phyloP scores from a whole-genome alignment of 306 rosid species.

The Dryas octopetala region DNA sequence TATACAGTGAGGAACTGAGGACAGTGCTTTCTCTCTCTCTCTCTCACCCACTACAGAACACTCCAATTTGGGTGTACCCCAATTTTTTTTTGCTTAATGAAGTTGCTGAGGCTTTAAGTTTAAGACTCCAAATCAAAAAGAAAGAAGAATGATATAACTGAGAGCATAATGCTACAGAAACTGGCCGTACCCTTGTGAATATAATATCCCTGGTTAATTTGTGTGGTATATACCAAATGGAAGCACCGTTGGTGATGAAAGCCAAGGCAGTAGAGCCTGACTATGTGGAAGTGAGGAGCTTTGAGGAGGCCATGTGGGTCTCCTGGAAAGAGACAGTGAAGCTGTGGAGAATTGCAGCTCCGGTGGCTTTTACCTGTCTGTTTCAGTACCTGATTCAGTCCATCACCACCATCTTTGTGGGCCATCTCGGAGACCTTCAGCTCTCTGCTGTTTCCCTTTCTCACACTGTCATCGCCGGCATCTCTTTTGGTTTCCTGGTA shows the following conservation, averaged over 20 bases:
- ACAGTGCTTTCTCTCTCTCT: too few species aligned
- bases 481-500: conserved; percentile 22
- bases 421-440: conserved; percentile 29
- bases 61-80: too few species aligned
- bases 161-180: too few species aligned
- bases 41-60: too few species aligned
- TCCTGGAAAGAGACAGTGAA: conserved; percentile 34
- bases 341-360: conserved; percentile 31
- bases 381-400: too few species aligned
- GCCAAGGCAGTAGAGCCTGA: background rate
- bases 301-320: conserved; percentile 16
- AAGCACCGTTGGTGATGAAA: conserved; percentile 3
- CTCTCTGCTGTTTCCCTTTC: conserved; percentile 26
- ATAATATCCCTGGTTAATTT: too few species aligned
- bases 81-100: too few species aligned
- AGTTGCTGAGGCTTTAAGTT: too few species aligned
- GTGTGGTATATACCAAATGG: background rate
- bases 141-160: too few species aligned
- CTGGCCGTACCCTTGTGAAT: too few species aligned
- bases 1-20: too few species aligned
- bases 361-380: background rate
- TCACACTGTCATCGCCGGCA: conserved; percentile 9
- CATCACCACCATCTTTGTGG: conserved; percentile 13
- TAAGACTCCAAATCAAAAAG: too few species aligned
- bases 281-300: conserved; percentile 23